Evolutionary conservation across 768 basidiomycete genomes (phyloP), one percentile per base, ranked within the genome.

Genomic region (Amanita molliuscula): DNA sequence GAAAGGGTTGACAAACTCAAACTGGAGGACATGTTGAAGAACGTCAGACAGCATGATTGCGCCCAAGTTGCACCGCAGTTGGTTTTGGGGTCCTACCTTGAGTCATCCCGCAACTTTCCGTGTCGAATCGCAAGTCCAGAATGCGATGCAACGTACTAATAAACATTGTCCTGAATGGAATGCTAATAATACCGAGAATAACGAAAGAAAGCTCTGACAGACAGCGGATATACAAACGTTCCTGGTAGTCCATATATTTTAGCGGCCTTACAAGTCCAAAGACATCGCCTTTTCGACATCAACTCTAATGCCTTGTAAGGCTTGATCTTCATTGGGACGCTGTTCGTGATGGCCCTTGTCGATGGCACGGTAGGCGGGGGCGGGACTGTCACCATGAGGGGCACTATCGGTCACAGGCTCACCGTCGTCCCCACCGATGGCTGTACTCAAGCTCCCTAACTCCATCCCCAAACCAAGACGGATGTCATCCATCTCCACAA

Each of bases 211-310:
- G 28, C 4, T 26, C 9, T 28, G 26, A 28, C 16, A 16, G 16
- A 29, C 16, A 26, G 26, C n/a, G 11, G 26, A 44, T 23, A 23
- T 23, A 40, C 41, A 44, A 28, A 44, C 26, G 9, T 28, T 42
- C 40, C 25, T 42, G 16, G 33, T 5, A 35, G 26, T 15, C 6
- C 16, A 13, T 21, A 20, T 16, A n/a, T 35, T 23, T n/a, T 11
- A 1, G 13, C 25, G 20, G 18, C 21, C 8, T 44, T 37, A 50
- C 13, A 44, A 41, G 21, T 50, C 41, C 44, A 72, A 68, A 20
- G 76, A 47, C 35, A 35, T 77, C 40, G 72, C 72, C 63, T 77
- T 80, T 61, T 84, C 81, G 15, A 84, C 72, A 52, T 83, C 74
- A 18, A 84, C 73, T 49, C 75, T 70, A 53, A 84, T 79, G 8